phyloP scores from a whole-genome alignment of 2,329 filamentous ascomycete species.

The Chlorencoelia australis region DNA sequence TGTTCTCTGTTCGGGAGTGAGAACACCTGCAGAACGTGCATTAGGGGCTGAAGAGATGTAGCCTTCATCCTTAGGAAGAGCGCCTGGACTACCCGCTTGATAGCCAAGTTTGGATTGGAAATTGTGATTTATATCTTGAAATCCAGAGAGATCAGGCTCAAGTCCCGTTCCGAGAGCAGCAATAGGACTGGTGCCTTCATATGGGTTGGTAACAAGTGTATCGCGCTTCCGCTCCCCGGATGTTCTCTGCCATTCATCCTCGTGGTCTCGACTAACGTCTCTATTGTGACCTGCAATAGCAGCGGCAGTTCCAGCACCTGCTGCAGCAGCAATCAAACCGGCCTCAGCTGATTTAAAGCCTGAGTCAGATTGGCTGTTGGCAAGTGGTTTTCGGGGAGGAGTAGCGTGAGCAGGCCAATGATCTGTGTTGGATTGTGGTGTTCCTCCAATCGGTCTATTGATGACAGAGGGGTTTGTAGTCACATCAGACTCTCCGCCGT shows the following conservation, averaged over 20 bases:
- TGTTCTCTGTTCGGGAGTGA: constrained; percentile 36
- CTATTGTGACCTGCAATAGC: constrained; percentile 43
- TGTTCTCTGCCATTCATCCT: constrained; percentile 55
- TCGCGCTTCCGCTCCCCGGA: constrained; percentile 55
- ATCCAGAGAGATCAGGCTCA: constrained; percentile 32
- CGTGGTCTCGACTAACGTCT: constrained; percentile 45
- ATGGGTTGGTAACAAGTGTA: constrained; percentile 57
- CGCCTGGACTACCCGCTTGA: constrained; percentile 40
- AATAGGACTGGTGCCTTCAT: constrained; percentile 54
- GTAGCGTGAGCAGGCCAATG: constrained; percentile 48
- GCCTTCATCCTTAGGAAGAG: constrained; percentile 68
- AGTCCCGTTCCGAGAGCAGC: constrained; percentile 31
- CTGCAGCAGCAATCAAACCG: constrained; percentile 36
- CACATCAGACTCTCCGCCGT: constrained; percentile 53
- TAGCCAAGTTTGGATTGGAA: constrained; percentile 29
- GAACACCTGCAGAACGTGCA: constrained; percentile 39
- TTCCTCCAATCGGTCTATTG: constrained; percentile 54
- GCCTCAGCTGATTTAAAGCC: constrained; percentile 27
- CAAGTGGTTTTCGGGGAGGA: constrained; percentile 29
- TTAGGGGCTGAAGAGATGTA: constrained; percentile 70
- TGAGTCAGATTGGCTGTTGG: constrained; percentile 15
- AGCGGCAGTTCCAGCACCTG: constrained; percentile 43
- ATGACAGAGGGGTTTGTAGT: constrained; percentile 80
- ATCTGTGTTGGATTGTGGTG: constrained; percentile 26
- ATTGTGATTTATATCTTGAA: constrained; percentile 29